A percentile compares a stretch with the other conserved stretches of the same genome.
Evolutionary conservation across 306 rosid genomes (phyloP).

Genomic region (Lathyrus aphaca): DNA sequence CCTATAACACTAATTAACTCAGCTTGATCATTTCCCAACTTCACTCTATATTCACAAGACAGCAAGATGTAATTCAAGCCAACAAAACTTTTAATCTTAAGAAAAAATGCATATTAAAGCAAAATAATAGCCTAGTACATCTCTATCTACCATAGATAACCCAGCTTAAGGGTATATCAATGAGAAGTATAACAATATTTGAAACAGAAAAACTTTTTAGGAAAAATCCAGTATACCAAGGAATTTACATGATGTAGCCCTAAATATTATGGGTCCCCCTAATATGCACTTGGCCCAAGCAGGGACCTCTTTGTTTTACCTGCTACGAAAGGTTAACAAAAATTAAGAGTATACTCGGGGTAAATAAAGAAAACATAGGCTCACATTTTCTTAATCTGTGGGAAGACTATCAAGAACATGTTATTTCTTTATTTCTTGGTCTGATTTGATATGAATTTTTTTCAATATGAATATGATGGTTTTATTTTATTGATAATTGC

Average conservation of each 20-base stretch:
- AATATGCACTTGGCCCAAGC: slow-evolving; percentile 8
- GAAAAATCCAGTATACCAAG: slow-evolving; percentile 12
- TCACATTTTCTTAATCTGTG: not conserved
- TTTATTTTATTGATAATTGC: no score
- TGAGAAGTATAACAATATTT: not conserved
- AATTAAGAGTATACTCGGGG: not conserved
- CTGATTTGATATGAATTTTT: no score
- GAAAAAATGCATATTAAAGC: slow-evolving; percentile 17
- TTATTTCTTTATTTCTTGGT: no score
- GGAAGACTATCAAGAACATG: not conserved
- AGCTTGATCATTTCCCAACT: not conserved
- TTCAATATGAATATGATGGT: no score
- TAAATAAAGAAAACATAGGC: not conserved
- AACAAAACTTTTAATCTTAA: slow-evolving; percentile 6
- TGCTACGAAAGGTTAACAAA: not conserved
- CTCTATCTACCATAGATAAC: slow-evolving; percentile 6
- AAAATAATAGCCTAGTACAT: slow-evolving; percentile 17
- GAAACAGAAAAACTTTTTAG: slow-evolving; percentile 3
- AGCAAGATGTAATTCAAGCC: slow-evolving; percentile 7
- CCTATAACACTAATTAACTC: slow-evolving; percentile 12
- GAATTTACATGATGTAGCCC: slow-evolving; percentile 6
- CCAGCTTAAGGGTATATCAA: not conserved
- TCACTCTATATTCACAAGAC: not conserved
- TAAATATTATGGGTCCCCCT: not conserved
- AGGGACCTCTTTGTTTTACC: not conserved